Evolutionary conservation across 2,329 filamentous ascomycete species (phyloP).

Genomic region (Neofusicoccum laricinum): DNA sequence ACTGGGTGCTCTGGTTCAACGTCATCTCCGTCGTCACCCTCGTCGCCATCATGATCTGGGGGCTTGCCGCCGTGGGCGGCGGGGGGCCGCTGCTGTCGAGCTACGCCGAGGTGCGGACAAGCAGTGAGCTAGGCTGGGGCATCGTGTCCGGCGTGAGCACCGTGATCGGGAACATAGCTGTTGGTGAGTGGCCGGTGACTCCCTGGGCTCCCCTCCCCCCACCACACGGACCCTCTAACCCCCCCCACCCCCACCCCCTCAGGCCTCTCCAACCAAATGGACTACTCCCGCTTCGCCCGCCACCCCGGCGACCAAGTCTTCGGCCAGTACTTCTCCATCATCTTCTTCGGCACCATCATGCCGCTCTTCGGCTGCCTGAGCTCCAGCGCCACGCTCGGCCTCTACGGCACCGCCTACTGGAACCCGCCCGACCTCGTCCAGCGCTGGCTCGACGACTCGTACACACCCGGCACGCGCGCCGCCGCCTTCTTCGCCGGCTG

Average conservation of each 20-base stretch:
- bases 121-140: conserved; percentile 35
- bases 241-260: not conserved
- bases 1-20: conserved; percentile 26
- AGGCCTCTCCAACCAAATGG: conserved; percentile 19
- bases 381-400: conserved; percentile 28
- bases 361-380: conserved; percentile 40
- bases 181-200: not conserved
- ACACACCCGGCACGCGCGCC: conserved; percentile 36
- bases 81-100: conserved; percentile 29
- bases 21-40: conserved; percentile 33
- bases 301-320: conserved; percentile 41
- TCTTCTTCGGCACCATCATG: conserved; percentile 40
- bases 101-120: conserved; percentile 5
- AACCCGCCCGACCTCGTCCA: conserved; percentile 21
- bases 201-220: not conserved
- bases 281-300: conserved; percentile 44
- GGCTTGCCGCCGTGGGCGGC: conserved; percentile 31
- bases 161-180: conserved; percentile 20
- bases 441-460: conserved; percentile 24
- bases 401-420: conserved; percentile 40
- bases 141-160: conserved; percentile 37
- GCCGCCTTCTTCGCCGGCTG: conserved; percentile 47
- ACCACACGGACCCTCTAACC: not conserved
- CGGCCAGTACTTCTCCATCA: conserved; percentile 39
- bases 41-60: conserved; percentile 31